phyloP scores from a whole-genome alignment of 257 asterid species.

The Solanum ahanhuiri region DNA sequence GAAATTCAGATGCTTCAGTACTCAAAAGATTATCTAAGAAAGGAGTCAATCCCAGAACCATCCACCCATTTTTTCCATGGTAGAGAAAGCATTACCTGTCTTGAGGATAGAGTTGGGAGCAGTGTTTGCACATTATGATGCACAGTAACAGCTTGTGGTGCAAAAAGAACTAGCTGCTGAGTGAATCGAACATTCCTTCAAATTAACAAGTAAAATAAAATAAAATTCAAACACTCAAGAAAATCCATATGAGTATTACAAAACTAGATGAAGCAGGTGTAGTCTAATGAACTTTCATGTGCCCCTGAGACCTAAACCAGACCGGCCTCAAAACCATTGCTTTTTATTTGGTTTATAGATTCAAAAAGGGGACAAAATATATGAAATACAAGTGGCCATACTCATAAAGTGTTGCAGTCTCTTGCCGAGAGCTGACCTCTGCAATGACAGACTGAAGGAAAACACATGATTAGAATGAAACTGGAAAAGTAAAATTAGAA shows the following conservation, averaged over 20 bases:
- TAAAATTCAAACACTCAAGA: not conserved
- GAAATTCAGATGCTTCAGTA: slow-evolving; percentile 16
- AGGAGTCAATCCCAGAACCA: not conserved
- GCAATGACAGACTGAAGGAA: slow-evolving; percentile 81
- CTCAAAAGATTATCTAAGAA: not conserved
- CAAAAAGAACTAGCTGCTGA: slow-evolving; percentile 96
- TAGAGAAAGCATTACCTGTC: slow-evolving; percentile 53
- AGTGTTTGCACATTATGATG: slow-evolving; percentile 88
- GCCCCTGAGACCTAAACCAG: not conserved
- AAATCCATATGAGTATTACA: not conserved
- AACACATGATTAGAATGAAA: slow-evolving; percentile 23
- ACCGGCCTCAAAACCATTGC: not conserved
- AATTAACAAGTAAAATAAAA: slow-evolving; percentile 10
- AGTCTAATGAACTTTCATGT: not conserved
- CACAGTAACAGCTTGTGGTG: slow-evolving; percentile 94
- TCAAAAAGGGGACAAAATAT: slow-evolving; percentile 6
- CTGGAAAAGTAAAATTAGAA: slow-evolving; percentile 10
- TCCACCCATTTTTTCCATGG: not conserved
- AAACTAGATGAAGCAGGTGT: not conserved
- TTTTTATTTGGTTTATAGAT: not conserved
- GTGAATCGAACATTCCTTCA: slow-evolving; percentile 87
- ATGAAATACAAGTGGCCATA: slow-evolving; percentile 26
- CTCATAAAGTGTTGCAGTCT: slow-evolving; percentile 90
- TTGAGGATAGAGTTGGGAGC: slow-evolving; percentile 87
- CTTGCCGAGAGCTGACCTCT: slow-evolving; percentile 90